Evolutionary conservation across 2,329 filamentous ascomycete genomes (phyloP), one percentile per base, ranked within the genome.

Genomic region (Akanthomyces dipterigenus): DNA sequence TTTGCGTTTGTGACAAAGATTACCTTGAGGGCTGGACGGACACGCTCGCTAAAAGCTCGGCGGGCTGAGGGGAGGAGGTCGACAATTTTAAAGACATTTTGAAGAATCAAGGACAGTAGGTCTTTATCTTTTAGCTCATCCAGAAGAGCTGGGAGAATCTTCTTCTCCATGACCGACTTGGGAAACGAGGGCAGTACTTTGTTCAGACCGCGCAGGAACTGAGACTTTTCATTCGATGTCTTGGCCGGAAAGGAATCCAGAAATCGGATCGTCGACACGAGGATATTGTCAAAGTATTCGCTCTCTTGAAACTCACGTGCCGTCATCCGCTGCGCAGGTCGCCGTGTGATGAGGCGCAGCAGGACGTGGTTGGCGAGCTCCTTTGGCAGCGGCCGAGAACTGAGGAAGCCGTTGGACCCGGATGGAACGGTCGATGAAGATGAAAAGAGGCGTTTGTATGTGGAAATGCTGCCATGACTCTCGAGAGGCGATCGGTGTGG

Each of bases 241-340:
- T 99, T 99, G 38, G 91, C 90, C 0, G 95, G 93, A 63, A 99
- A 85, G 0, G 88, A 84, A 68, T 99, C 95, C 28, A 99, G 79
- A 70, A 99, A 99, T 14, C 95, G 90, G 64, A 99, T 96, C 0
- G 95, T 97, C 0, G 93, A 96, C 24, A 99, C 91, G 5, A 99
- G 80, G 50, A 98, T 90, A 69, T 98, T 99, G 75, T 99, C 92
- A 71, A 99, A 99, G 72, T 96, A 99, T 66, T 91, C 88, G 69
- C 92, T 96, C 73, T 97, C 86, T 71, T 99, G 95, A 67, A 99
- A 98, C 68, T 96, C 93, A 59, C 85, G 86, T 5, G 93, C 92
- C 28, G 87, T 92, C 78, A 98, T 84, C 49, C 95, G 85, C 71
- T 96, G 90, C 3, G 92, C 91, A 3, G 95, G 91, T 60, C 92